Evolutionary conservation across 768 basidiomycete species (phyloP).

Genomic region (Lentinula edodes): DNA sequence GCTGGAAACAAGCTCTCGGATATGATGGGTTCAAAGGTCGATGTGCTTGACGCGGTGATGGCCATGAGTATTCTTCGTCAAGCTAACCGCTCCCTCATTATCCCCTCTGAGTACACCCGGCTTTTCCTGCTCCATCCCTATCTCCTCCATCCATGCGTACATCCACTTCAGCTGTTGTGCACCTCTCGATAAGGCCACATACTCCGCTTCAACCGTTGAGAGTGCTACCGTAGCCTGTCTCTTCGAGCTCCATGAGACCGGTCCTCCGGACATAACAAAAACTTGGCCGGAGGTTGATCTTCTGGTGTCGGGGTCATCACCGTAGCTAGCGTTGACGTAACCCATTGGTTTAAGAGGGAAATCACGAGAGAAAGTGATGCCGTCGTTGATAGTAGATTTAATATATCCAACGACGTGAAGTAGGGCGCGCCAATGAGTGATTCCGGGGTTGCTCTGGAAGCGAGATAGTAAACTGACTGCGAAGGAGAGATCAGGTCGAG

Average conservation of each 20-base stretch:
- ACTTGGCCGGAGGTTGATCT: slow-evolving; percentile 22
- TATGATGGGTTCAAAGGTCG: too few species aligned
- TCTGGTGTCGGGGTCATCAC: slow-evolving; percentile 15
- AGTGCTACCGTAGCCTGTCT: slow-evolving; percentile 19
- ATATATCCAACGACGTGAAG: slow-evolving; percentile 21
- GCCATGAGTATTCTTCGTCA: too few species aligned
- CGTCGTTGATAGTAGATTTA: not conserved
- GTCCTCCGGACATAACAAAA: slow-evolving; percentile 20
- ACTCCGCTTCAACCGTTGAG: slow-evolving; percentile 13
- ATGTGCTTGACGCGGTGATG: too few species aligned
- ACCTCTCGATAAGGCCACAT: slow-evolving; percentile 8
- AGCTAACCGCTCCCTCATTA: too few species aligned
- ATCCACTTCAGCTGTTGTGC: slow-evolving; percentile 19
- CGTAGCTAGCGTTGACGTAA: slow-evolving; percentile 28
- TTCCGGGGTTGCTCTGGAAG: slow-evolving; percentile 15
- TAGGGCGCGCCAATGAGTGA: slow-evolving; percentile 21
- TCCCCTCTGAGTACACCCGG: too few species aligned
- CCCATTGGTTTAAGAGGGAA: not conserved
- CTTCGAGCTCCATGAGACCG: slow-evolving; percentile 24
- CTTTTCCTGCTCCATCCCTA: too few species aligned
- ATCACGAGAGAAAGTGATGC: not conserved
- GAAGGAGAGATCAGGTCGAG: slow-evolving; percentile 16
- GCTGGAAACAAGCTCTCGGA: too few species aligned
- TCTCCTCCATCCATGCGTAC: not conserved
- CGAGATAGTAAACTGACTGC: slow-evolving; percentile 13